Conservation (phyloP, 495 filamentous ascomycete genomes). For the Neurospora sublineolata region DNA sequence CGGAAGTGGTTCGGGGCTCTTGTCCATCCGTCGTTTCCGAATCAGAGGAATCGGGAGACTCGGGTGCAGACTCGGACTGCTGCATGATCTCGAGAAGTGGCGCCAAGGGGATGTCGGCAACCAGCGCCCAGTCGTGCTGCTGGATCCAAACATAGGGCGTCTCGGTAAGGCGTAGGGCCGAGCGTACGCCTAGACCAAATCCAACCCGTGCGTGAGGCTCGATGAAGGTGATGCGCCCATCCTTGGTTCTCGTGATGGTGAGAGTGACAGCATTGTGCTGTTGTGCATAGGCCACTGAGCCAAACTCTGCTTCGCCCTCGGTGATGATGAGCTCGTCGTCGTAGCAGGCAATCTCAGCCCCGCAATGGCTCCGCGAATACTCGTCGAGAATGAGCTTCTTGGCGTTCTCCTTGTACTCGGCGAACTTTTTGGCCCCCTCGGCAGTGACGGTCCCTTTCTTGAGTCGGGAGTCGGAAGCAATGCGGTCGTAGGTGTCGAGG, state of each 20-base stretch:
- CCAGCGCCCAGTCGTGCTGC: conserved; percentile 37
- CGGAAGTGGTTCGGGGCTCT: not conserved
- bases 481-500: conserved; percentile 35
- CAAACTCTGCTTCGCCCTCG: conserved; percentile 29
- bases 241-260: conserved; percentile 19
- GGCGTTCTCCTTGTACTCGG: conserved; percentile 30
- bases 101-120: conserved; percentile 26
- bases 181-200: conserved; percentile 35
- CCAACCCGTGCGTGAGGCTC: conserved; percentile 31
- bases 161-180: conserved; percentile 25
- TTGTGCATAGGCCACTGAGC: conserved; percentile 19
- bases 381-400: conserved; percentile 25
- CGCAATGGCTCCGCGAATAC: conserved; percentile 3
- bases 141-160: conserved; percentile 40
- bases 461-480: conserved; percentile 24
- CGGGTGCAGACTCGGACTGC: conserved; percentile 7
- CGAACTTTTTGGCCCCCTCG: conserved; percentile 24
- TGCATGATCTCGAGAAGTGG: conserved; percentile 31
- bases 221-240: conserved; percentile 28
- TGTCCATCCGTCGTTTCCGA: not conserved
- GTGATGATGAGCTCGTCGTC: conserved; percentile 2
- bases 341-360: not conserved
- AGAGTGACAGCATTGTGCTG: conserved; percentile 26
- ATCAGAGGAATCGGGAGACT: not conserved
- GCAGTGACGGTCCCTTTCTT: conserved; percentile 36